Conservation (phyloP, 495 filamentous ascomycete genomes). For the Parathielavia hyrcaniae region DNA sequence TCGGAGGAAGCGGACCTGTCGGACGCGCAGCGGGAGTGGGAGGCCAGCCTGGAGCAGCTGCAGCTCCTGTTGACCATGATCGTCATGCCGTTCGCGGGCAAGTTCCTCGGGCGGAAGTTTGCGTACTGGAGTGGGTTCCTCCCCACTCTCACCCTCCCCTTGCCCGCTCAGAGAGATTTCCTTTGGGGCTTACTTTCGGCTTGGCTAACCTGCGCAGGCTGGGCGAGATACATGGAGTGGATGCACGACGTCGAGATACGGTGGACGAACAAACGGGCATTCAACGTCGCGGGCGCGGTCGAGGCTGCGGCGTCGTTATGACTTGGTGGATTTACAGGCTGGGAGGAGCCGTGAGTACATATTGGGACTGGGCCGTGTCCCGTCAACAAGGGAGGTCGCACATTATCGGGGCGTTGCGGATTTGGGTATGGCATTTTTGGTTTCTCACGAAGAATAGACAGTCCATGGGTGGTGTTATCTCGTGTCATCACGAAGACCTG, state of each 20-base stretch:
- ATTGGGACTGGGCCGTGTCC: constrained; percentile 4
- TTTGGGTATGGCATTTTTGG: neutral
- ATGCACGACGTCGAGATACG: constrained; percentile 48
- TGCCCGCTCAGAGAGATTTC: neutral
- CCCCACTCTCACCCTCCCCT: too few species aligned
- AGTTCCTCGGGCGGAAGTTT: constrained; percentile 86
- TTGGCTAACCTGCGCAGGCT: constrained; percentile 37
- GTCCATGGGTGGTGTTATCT: neutral
- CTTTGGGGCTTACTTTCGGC: neutral
- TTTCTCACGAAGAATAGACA: neutral
- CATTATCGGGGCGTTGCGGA: constrained; percentile 16
- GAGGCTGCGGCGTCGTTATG: constrained; percentile 66
- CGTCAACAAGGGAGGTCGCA: neutral
- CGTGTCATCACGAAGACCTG: too few species aligned
- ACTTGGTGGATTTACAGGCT: constrained; percentile 27
- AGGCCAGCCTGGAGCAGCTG: constrained; percentile 83
- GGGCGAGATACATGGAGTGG: constrained; percentile 56
- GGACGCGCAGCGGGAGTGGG: constrained; percentile 91
- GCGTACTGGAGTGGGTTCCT: constrained; percentile 86
- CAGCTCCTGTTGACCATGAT: constrained; percentile 92
- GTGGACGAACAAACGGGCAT: constrained; percentile 48
- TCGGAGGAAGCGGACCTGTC: constrained; percentile 53
- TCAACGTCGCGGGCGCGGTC: constrained; percentile 61
- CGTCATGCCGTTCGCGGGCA: constrained; percentile 83
- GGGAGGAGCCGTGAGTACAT: constrained; percentile 19